A percentile compares a stretch with the other conserved stretches of the same genome.
Conservation (phyloP, 352 stramenopile genomes). For the Discostella stelligera region DNA sequence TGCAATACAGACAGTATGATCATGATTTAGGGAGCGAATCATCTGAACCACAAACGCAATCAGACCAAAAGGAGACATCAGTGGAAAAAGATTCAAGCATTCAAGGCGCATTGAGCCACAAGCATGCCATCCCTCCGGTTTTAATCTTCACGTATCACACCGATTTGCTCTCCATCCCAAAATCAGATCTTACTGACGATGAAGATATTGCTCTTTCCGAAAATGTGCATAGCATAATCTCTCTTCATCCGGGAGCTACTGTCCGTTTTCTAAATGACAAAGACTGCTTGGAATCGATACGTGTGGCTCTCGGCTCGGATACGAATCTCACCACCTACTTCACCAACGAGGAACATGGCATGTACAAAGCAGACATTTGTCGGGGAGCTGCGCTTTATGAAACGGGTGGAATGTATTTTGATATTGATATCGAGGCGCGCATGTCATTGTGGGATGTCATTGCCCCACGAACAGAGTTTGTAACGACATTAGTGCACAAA, state of each 20-base stretch:
- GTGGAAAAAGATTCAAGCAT: constrained; percentile 3
- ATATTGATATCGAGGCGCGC: constrained; percentile 75
- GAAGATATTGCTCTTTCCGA: constrained; percentile 57
- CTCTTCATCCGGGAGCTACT: constrained; percentile 4
- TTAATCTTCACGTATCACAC: constrained; percentile 75
- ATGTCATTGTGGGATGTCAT: constrained; percentile 66
- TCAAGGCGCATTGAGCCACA: background rate
- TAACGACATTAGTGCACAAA: constrained; percentile 63
- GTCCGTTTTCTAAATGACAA: constrained; percentile 70
- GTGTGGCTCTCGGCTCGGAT: constrained; percentile 25
- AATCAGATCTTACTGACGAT: constrained; percentile 35
- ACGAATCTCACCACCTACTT: constrained; percentile 63
- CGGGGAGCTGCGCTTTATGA: constrained; percentile 74
- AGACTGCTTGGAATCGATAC: constrained; percentile 62
- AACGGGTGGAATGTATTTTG: constrained; percentile 76
- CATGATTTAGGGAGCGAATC: background rate
- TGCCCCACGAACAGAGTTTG: constrained; percentile 55
- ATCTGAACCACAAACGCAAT: background rate
- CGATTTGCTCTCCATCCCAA: constrained; percentile 54
- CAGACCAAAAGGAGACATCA: constrained; percentile 1
- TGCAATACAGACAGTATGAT: constrained; percentile 4
- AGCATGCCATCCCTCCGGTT: constrained; percentile 60
- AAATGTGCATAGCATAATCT: constrained; percentile 66
- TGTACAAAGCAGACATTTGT: constrained; percentile 82
- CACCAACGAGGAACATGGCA: constrained; percentile 57